Evolutionary conservation across 2,329 filamentous ascomycete genomes (phyloP), one percentile per base, ranked within the genome.

Genomic region (Anisogramma anomala): DNA sequence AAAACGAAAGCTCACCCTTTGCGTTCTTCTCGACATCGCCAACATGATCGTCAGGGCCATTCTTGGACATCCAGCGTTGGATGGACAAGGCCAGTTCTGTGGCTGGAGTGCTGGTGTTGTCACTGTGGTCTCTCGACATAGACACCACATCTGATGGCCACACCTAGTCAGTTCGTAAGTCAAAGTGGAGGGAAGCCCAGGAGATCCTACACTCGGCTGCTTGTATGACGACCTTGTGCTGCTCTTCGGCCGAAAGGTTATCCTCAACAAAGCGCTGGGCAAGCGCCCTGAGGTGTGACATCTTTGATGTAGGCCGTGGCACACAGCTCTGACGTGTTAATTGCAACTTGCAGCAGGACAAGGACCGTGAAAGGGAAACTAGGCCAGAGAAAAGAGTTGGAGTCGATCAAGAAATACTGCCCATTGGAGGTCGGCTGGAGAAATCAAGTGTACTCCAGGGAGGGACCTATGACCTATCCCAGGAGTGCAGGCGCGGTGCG

Each of bases 201-300:
- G 3, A 11, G 6, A n/a, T 34, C 41, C 35, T 30, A 47, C 45
- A 47, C 7, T 39, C 38, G 23, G 41, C 38, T 11, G 45, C 45
- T 18, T 44, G 38, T 9, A 34, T 17, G 15, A 42, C 36, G 17
- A 47, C 41, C 34, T 47, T 44, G 37, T 44, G 36, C 33, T 44
- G 41, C 23, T 47, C 45, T 14, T 47, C 34, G 0, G 25, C 15
- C 9, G 45, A 44, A n/a, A 47, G 35, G n/a, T 34, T 41, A 28
- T 47, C 45, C 32, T 39, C 33, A 20, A 47, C 41, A 25, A 37
- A 47, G 41, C 45, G 45, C 34, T 44, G 36, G 5, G 45, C 45
- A 25, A 47, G 45, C 34, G 33, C 35, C 35, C 38, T 35, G n/a
- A 47, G 38, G 34, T 44, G 39, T 22, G 35, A 34, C 45, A 47